Base-by-base conservation (phyloP, 2,329 filamentous ascomycete species). In the Penicillium olsonii region DNA sequence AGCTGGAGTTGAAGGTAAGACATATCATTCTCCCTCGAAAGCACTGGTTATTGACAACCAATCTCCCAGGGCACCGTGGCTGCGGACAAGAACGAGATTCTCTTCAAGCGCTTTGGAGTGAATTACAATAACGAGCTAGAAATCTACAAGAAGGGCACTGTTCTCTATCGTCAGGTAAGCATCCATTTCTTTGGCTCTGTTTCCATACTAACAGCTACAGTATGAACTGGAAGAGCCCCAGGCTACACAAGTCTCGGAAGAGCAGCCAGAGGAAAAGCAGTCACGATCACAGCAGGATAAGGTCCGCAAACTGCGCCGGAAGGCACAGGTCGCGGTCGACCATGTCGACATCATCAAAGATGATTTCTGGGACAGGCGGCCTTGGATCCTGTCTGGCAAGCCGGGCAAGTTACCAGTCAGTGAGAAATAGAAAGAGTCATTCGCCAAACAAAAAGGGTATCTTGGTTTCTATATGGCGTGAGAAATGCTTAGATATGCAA, bases 41-140 rank as follows among this genome's bases (percentile, higher is more conserved):
- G 9, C 6, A 19, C 33, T n/a, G 9, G 11, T 9, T 14, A 24
- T 39, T 57, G 19, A 46, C 41, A 59, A 24, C 27, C 22, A 24
- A 24, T 5, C 22, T 37, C 40, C 10, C 40, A 92, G 87, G 92
- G 92, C 3, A 95, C 91, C 0, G 72, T 95, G 1, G 83, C 92
- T 3, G 79, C 84, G 2, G 91, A 97, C 64, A 99, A 99, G 75
- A 94, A 99, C 66, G 94, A 99, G 75, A 95, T 99, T 17, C 75
- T 99, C 12, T 99, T 94, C 70, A 88, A 85, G 2, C 81, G 81
- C 20, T 97, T 96, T 69, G 83, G 85, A 2, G 92, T 97, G 67
- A 99, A 99, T 73, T 99, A 99, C 74, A 99, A 99, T 71, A 94
- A 96, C 59, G 94, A 99, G 70, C 84, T 84, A 0, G 90, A 95